Base-by-base conservation (phyloP, 495 filamentous ascomycete species). In the Chaetomidium leptoderma region DNA sequence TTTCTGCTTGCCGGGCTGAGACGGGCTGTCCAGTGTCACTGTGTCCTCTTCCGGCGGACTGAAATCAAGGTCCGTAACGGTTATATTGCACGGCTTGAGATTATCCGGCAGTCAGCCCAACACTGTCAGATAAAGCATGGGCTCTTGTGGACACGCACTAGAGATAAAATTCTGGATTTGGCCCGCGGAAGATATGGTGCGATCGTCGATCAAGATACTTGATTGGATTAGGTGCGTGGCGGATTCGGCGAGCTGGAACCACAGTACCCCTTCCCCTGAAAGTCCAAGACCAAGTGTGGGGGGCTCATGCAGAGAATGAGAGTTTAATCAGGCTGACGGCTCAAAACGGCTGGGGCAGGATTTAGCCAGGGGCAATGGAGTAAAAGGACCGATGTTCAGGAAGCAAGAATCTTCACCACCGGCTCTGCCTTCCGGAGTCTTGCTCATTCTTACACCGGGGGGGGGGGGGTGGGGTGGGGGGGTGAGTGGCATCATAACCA, bases 31-130 rank as follows among this genome's bases (percentile, higher is more conserved):
- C 27, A 33, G 33, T 48, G 45, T 21, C 45, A 21, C 8, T 10
- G 4, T 37, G 19, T n/a, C 16, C 17, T 8, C 11, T 8, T 21
- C 23, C 9, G 11, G 24, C 36, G 36, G 23, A 6, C 7, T 9
- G 35, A 53, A 6, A 39, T 53, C 19, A 53, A 30, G 23, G 32
- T 11, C 33, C 11, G 10, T 51, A 10, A 6, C 13, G 3, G 11
- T 37, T 40, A 39, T 39, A 53, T 42, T 53, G 36, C 35, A 16
- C 35, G 50, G 35, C 27, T 30, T 19, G 35, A 53, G 7, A 53
- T 53, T 53, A 53, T 30, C 50, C 50, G 50, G 50, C 50, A 53
- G 16, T 29, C 35, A 53, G 21, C 47, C 47, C 47, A 11, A 24
- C 9, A 6, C 19, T 6, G 40, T 43, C 6, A 6, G 40, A 43